Conservation (phyloP, 176 grass and related monocot species). For the Rhynchospora tenuis region DNA sequence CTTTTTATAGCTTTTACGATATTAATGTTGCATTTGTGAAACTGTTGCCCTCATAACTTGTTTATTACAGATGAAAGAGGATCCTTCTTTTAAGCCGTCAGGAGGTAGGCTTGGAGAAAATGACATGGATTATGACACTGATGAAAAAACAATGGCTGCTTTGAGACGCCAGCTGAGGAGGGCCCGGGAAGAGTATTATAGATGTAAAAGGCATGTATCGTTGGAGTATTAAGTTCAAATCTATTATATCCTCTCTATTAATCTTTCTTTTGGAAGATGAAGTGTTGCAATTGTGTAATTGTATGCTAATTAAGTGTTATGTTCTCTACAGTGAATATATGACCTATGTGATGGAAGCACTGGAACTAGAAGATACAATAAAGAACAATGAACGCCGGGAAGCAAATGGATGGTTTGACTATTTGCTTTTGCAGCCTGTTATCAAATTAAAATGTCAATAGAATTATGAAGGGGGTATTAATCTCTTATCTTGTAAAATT, state of each 20-base stretch:
- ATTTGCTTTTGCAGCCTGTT: constrained; percentile 9
- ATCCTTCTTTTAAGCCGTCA: constrained; percentile 93
- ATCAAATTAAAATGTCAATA: neutral
- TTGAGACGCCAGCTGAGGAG: constrained; percentile 87
- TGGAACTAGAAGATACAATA: constrained; percentile 91
- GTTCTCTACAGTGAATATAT: constrained; percentile 84
- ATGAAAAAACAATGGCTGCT: constrained; percentile 98
- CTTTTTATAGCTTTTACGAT: constrained; percentile 14
- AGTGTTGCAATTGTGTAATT: neutral
- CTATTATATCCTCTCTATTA: neutral
- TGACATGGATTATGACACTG: constrained; percentile 99
- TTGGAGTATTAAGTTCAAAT: neutral
- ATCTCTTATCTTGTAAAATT: constrained; percentile 22
- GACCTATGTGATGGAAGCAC: constrained; percentile 91
- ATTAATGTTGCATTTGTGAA: neutral
- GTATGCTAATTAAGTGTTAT: constrained; percentile 19
- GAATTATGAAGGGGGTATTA: neutral
- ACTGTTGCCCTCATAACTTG: constrained; percentile 17
- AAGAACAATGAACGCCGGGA: constrained; percentile 90
- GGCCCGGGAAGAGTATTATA: constrained; percentile 94
- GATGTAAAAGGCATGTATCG: constrained; percentile 78
- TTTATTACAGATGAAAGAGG: constrained; percentile 58
- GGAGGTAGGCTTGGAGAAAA: constrained; percentile 96
- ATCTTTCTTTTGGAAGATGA: constrained; percentile 29
- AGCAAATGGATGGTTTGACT: constrained; percentile 90